Base-by-base conservation (phyloP, 2,329 filamentous ascomycete species). In the Fusarium nanum region DNA sequence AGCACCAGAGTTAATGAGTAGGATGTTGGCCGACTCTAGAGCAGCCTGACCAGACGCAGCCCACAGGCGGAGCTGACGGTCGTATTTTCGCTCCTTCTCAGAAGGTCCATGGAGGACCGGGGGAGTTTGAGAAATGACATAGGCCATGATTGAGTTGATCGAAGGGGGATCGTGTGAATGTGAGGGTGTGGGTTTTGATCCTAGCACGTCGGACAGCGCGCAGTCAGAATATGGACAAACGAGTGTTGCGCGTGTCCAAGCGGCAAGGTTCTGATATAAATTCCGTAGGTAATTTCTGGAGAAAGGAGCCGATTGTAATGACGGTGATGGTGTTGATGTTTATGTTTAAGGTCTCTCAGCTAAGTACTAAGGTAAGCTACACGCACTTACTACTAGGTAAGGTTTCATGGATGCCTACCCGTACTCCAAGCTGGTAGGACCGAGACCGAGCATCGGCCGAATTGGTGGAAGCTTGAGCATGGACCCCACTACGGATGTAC, bases 31-130 rank as follows among this genome's bases (percentile, higher is more conserved):
- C 60, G 93, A 89, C 80, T 99, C 97, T 4, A 99, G 86, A 18
- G 94, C 95, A 72, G 91, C 87, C 79, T 99, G 96, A 20, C 96
- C 96, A 53, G 89, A 93, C 44, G 95, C 94, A 67, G 94, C 97
- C 96, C 96, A 99, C 16, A 99, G 84, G 56, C 97, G 91, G 42
- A 99, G 89, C 81, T 99, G 96, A 56, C 96, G 90, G 80, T 99
- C 96, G 82, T 99, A 99, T 78, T 93, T 97, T 80, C 88, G 88
- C 68, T 89, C 87, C 76, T 89, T 89, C 69, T 88, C 87, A 7
- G 87, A 86, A 11, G 86, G 87, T 1, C 84, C 85, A 30, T 84
- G 82, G 41, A 87, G 82, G 20, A 67, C 55, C 12, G 76, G 75
- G 23, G 77, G 74, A 40, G 75, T 77, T 53, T 79, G 77, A 5